Evolutionary conservation across 495 filamentous ascomycete genomes (phyloP).

Genomic region (Achaetomiella virescens): DNA sequence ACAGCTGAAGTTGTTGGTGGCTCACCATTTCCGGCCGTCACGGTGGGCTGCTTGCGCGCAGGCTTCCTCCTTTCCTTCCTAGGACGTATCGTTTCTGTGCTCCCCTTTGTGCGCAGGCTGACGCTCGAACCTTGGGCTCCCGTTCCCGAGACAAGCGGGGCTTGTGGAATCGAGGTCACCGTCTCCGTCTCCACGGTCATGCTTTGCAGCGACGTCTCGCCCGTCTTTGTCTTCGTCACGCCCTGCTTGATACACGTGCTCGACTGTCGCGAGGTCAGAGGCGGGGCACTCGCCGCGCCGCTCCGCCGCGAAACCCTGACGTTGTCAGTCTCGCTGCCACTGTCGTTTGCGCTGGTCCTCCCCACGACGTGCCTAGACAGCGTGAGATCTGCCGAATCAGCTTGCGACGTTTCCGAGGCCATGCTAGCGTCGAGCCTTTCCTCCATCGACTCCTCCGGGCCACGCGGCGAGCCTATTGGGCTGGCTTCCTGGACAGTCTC

Average conservation of each 20-base stretch:
- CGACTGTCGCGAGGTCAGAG: conserved; percentile 39
- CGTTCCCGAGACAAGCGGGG: conserved; percentile 65
- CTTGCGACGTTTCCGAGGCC: conserved; percentile 36
- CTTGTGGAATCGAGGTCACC: conserved; percentile 83
- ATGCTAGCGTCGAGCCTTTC: conserved; percentile 47
- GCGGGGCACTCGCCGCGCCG: conserved; percentile 29
- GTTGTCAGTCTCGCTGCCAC: conserved; percentile 56
- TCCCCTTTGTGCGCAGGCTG: conserved; percentile 79
- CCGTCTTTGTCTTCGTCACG: conserved; percentile 48
- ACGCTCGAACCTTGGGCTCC: conserved; percentile 59
- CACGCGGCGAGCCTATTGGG: conserved; percentile 65
- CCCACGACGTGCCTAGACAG: conserved; percentile 28
- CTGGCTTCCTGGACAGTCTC: conserved; percentile 94
- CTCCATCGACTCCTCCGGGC: conserved; percentile 40
- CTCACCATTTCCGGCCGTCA: conserved; percentile 69
- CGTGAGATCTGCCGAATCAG: conserved; percentile 28
- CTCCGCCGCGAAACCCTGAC: conserved; percentile 31
- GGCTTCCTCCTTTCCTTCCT: conserved; percentile 84
- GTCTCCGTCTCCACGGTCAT: conserved; percentile 99
- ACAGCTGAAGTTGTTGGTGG: conserved; percentile 26
- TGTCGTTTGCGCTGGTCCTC: conserved; percentile 45
- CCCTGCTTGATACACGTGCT: conserved; percentile 39
- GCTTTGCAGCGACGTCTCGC: conserved; percentile 73
- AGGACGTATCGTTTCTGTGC: conserved; percentile 88
- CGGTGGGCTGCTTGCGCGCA: conserved; percentile 64